Base-by-base conservation (phyloP, 2,329 filamentous ascomycete species). In the Phialophora tarda region DNA sequence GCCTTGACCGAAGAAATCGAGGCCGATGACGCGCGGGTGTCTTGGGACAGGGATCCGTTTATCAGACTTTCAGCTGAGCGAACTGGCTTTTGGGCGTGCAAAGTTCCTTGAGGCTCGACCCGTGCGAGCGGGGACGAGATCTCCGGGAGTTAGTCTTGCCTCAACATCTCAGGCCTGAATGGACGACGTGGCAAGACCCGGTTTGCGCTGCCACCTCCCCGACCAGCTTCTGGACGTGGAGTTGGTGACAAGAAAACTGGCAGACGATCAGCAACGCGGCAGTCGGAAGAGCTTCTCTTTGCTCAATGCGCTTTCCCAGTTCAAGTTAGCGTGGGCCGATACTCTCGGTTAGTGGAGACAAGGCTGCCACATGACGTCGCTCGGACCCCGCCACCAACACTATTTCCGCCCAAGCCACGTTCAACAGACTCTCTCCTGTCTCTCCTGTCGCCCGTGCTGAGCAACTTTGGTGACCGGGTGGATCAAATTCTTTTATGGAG, bases 361-460 rank as follows among this genome's bases (percentile, higher is more conserved):
- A 56, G 60, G 62, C 53, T 59, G 51, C 6, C 21, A 41, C 8
- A 48, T 53, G 32, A 55, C 59, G 62, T 59, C 62, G 55, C 34
- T 41, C 3, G 38, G 28, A 50, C 14, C 38, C 51, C 30, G 12
- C 10, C 14, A 32, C 38, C 47, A n/a, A 60, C 23, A n/a, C 38
- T 17, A 5, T 44, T 8, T 44, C 4, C 38, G 38, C 17, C 38
- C 38, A 44, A 44, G 38, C 38, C 38, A 44, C 38, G 32, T 11
- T 14, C 24, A n/a, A 28, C 21, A 26, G 21, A 1, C 4, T 23
- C 34, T 17, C 10, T 4, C 38, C 55, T 26, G 38, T 28, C 32
- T 44, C 21, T 11, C 21, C n/a, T 23, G 50, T 44, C 21, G n/a
- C 21, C n/a, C 38, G 50, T 44, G 38, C 38, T n/a, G 38, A n/a